These are phyloP conservation scores for Lodderomyces metapsilosis DNA, from an alignment of 1,139 yeast genomes.

Conservation along the genomic window DNA sequence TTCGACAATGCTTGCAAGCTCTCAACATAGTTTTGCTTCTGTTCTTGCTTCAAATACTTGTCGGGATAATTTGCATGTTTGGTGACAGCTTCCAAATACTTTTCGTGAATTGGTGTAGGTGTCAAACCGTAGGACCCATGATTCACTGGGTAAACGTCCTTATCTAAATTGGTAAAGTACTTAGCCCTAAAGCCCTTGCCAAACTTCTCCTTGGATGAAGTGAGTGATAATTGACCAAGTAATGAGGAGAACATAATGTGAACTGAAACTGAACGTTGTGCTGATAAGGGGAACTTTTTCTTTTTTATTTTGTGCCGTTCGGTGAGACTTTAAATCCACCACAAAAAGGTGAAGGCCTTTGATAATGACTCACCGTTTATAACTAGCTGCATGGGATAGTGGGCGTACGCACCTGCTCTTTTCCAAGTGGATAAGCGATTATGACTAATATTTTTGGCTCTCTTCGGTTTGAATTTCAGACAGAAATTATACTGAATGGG, in stretches of 20 bases:
- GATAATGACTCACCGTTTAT: neutral
- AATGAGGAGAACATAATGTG: constrained; percentile 4
- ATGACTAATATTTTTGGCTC: too few relatives aligned
- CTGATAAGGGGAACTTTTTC: neutral
- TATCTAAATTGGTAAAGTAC: constrained; percentile 41
- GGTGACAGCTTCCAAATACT: constrained; percentile 22
- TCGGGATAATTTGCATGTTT: constrained; percentile 43
- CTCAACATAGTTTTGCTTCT: constrained; percentile 23
- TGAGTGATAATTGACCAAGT: neutral
- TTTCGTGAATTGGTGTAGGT: constrained; percentile 40
- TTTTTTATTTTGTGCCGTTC: neutral
- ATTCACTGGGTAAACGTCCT: constrained; percentile 41
- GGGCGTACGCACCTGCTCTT: too few relatives aligned
- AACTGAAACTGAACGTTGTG: neutral
- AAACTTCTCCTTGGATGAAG: constrained; percentile 24
- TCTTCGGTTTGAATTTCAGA: too few relatives aligned
- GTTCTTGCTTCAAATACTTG: constrained; percentile 25
- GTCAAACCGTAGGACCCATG: constrained; percentile 56
- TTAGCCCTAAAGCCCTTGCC: constrained; percentile 51
- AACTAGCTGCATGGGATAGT: too few relatives aligned
- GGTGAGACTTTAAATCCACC: neutral
- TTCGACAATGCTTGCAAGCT: constrained; percentile 35
- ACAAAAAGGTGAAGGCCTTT: neutral
- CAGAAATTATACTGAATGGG: too few relatives aligned
- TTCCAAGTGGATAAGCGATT: too few relatives aligned